A percentile compares a stretch with the other conserved stretches of the same genome.
phyloP scores from a whole-genome alignment of 306 rosid species.

The Rosa chinensis region DNA sequence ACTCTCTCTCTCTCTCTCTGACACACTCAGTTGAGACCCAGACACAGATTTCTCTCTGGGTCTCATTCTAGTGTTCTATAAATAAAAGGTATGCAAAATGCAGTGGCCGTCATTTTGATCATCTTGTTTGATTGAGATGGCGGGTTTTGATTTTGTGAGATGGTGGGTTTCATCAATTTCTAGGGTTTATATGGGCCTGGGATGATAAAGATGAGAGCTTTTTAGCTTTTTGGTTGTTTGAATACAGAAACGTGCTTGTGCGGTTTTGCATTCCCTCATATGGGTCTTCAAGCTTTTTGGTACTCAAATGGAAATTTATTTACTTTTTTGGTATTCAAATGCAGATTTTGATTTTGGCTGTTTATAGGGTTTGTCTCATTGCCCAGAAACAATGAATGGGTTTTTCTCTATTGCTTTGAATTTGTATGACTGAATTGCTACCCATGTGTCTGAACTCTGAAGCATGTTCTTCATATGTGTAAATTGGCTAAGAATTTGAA shows the following conservation, averaged over 20 bases:
- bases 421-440: background rate
- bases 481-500: background rate
- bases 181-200: background rate
- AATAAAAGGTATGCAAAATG: background rate
- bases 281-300: background rate
- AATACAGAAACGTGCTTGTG: background rate
- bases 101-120: background rate
- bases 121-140: background rate
- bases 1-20: background rate
- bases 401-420: background rate
- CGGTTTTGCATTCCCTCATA: background rate
- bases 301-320: background rate
- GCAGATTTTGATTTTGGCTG: background rate
- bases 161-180: background rate
- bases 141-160: background rate
- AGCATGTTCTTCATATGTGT: background rate
- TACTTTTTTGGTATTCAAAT: background rate
- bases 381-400: background rate
- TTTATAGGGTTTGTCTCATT: background rate
- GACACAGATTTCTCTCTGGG: background rate
- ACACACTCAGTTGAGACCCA: background rate
- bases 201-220: background rate
- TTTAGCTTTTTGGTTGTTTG: background rate
- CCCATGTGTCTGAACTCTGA: slow-evolving; percentile 8
- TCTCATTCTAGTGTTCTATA: background rate